Percentiles rank a stretch among this genome's conserved stretches.
These are phyloP conservation scores for Tagetes erecta DNA, from an alignment of 129 eudicot genomes.

Conservation along the genomic window DNA sequence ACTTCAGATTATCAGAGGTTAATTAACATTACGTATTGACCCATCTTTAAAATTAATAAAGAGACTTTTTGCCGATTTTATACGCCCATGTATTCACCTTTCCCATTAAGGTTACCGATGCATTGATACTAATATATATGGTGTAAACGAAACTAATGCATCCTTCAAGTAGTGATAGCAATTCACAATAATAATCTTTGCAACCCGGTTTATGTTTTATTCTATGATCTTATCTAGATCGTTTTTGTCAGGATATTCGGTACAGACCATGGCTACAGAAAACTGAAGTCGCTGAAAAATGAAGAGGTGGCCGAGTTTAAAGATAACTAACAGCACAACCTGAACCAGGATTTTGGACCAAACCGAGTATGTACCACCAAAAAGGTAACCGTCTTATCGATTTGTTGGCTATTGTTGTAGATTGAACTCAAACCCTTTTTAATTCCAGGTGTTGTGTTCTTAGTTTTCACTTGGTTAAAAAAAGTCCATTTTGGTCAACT, in stretches of 20 bases:
- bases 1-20: neutral
- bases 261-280: slow-evolving; percentile 90
- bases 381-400: slow-evolving; percentile 24
- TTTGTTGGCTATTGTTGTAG: slow-evolving; percentile 28
- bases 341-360: slow-evolving; percentile 21
- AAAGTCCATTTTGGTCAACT: neutral
- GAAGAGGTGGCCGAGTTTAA: slow-evolving; percentile 52
- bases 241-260: slow-evolving; percentile 74
- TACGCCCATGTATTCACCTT: neutral
- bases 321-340: slow-evolving; percentile 30
- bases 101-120: neutral
- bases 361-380: slow-evolving; percentile 10
- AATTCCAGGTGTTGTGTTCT: slow-evolving; percentile 16
- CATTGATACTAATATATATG: neutral
- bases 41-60: neutral
- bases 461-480: slow-evolving; percentile 7
- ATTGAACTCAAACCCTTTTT: slow-evolving; percentile 24
- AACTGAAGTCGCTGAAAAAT: slow-evolving; percentile 63
- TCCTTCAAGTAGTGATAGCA: neutral
- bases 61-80: neutral
- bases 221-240: neutral
- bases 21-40: neutral
- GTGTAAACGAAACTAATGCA: neutral
- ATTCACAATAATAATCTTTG: neutral
- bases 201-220: slow-evolving; percentile 19